Evolutionary conservation across 2,329 filamentous ascomycete species (phyloP).

Genomic region (Ophiostoma sp.): DNA sequence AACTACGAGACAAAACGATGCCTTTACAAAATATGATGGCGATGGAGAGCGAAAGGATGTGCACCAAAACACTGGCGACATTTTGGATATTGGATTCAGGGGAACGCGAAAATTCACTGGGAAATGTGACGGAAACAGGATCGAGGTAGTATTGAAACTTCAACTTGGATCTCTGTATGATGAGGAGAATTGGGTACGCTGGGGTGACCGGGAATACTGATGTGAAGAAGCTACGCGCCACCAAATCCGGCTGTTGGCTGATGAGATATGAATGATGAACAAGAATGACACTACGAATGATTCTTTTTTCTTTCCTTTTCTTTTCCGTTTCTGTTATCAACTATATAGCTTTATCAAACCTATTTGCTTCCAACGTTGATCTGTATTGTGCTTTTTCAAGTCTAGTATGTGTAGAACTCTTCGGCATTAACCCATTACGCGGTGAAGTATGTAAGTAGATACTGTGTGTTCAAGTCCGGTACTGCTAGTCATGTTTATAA

Average conservation of each 20-base stretch:
- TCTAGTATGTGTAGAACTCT: neutral
- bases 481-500: neutral
- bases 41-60: neutral
- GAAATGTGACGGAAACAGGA: constrained; percentile 11
- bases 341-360: constrained; percentile 5
- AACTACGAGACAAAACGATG: neutral
- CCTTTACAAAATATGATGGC: constrained; percentile 4
- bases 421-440: neutral
- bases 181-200: neutral
- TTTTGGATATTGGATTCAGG: neutral
- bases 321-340: neutral
- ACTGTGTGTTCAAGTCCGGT: neutral
- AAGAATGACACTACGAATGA: constrained; percentile 6
- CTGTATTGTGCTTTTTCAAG: neutral
- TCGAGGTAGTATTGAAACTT: neutral
- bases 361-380: neutral
- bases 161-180: neutral
- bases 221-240: neutral
- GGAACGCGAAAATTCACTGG: neutral
- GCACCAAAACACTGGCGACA: neutral
- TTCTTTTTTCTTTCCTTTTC: neutral
- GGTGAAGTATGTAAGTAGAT: neutral
- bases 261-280: neutral
- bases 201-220: neutral
- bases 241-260: neutral